Evolutionary conservation across 306 rosid species (phyloP).

Genomic region (Psophocarpus tetragonolobus): DNA sequence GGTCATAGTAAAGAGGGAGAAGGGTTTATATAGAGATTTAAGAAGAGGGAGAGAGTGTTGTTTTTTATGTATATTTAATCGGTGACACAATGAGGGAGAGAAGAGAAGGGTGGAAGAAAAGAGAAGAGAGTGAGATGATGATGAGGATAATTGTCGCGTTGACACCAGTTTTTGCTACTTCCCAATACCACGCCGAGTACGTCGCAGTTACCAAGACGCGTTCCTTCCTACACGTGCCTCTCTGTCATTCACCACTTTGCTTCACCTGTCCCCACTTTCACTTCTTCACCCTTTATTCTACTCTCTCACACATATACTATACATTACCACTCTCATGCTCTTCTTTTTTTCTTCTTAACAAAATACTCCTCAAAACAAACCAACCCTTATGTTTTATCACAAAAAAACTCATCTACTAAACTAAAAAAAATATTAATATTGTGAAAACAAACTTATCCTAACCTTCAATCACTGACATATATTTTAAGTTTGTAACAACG

Average conservation of each 20-base stretch:
- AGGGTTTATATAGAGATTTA: neutral
- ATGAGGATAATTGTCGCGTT: constrained; percentile 40
- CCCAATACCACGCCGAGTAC: constrained; percentile 43
- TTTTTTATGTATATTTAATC: neutral
- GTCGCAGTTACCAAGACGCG: constrained; percentile 36
- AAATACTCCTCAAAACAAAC: too few species aligned
- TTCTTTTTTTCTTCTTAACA: too few species aligned
- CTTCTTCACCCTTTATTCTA: too few species aligned
- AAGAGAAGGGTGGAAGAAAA: neutral
- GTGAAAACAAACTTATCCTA: too few species aligned
- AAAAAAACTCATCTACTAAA: too few species aligned
- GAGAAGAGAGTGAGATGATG: constrained; percentile 27
- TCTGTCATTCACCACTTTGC: neutral
- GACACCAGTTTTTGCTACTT: constrained; percentile 45
- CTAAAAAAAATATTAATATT: too few species aligned
- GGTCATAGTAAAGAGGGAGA: constrained; percentile 41
- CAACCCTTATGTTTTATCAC: too few species aligned
- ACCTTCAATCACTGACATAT: too few species aligned
- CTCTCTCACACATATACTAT: too few species aligned
- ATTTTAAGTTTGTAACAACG: too few species aligned
- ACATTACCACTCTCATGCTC: too few species aligned
- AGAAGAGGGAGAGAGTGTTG: neutral
- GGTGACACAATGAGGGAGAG: constrained; percentile 15
- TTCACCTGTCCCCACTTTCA: neutral
- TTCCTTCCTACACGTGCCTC: constrained; percentile 20